Percentiles rank a stretch among this genome's conserved stretches.
phyloP scores from a whole-genome alignment of 768 basidiomycete genomes.

The Tephrocybe sp. region DNA sequence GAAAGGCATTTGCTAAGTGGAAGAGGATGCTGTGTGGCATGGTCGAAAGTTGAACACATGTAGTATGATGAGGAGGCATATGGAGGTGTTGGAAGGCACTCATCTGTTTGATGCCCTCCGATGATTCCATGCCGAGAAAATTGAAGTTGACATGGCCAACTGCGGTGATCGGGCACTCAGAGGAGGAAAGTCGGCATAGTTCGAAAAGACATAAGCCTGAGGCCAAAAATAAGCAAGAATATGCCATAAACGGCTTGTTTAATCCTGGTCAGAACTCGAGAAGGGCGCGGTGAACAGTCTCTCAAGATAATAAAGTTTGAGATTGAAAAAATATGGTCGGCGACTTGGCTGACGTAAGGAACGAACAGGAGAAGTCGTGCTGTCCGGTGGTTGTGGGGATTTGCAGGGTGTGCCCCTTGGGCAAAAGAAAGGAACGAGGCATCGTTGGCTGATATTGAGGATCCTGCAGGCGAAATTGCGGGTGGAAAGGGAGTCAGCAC shows the following conservation, averaged over 20 bases:
- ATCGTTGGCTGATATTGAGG: background rate
- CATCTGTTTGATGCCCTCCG: slow-evolving; percentile 5
- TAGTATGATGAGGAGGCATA: background rate
- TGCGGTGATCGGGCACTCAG: slow-evolving; percentile 6
- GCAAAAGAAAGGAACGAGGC: background rate
- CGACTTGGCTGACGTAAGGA: slow-evolving; percentile 23
- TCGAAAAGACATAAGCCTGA: background rate
- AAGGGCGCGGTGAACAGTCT: background rate
- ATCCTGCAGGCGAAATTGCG: background rate
- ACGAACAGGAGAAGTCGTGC: background rate
- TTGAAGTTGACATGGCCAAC: background rate
- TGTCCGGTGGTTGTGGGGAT: background rate
- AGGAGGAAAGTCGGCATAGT: background rate
- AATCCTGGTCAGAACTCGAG: background rate
- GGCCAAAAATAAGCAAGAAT: background rate
- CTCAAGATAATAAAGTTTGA: too few relatives aligned
- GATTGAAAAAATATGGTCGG: slow-evolving; percentile 22
- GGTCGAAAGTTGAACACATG: background rate
- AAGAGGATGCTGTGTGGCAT: background rate
- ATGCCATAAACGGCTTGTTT: background rate
- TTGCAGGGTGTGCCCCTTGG: background rate
- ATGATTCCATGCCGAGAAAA: background rate
- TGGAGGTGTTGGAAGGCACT: slow-evolving; percentile 9
- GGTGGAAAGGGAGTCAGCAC: slow-evolving; percentile 18
- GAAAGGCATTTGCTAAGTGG: background rate